phyloP scores from a whole-genome alignment of 768 basidiomycete genomes.

The Suillus bovinus region DNA sequence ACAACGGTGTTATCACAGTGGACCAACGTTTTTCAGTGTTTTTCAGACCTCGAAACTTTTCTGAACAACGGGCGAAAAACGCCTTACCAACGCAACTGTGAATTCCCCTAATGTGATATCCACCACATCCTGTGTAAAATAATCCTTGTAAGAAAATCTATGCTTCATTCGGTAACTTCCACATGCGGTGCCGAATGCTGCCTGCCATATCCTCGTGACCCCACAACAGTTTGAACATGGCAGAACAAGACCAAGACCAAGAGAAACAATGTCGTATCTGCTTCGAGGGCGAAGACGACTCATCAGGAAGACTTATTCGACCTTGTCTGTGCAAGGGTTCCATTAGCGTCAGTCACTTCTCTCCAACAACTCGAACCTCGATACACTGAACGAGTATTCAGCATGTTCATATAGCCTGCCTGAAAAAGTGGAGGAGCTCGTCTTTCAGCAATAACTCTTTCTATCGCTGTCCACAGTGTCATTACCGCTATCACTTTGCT shows the following conservation, averaged over 20 bases:
- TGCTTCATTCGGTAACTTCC: not conserved
- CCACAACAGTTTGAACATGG: no score
- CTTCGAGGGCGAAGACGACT: slow-evolving; percentile 63
- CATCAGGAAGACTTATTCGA: slow-evolving; percentile 74
- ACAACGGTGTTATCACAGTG: no score
- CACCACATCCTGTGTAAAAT: no score
- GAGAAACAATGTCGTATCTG: slow-evolving; percentile 86
- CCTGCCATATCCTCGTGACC: no score
- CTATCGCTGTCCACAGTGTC: slow-evolving; percentile 80
- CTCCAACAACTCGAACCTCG: not conserved
- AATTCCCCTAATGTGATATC: no score
- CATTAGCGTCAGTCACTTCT: slow-evolving; percentile 52
- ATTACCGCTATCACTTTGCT: slow-evolving; percentile 74
- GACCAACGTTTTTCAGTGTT: no score
- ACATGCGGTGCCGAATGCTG: not conserved
- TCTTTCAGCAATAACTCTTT: slow-evolving; percentile 67
- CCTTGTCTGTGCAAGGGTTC: slow-evolving; percentile 73
- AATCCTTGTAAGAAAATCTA: not conserved
- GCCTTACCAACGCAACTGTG: no score
- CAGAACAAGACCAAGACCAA: slow-evolving; percentile 22
- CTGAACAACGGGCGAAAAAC: no score
- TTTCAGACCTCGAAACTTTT: no score
- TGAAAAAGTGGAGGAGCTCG: slow-evolving; percentile 71
- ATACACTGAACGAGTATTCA: slow-evolving; percentile 30
- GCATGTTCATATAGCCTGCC: slow-evolving; percentile 81